These are phyloP conservation scores for Trichomonas tenax DNA, from an alignment of 208 protist species.

Conservation along the genomic window DNA sequence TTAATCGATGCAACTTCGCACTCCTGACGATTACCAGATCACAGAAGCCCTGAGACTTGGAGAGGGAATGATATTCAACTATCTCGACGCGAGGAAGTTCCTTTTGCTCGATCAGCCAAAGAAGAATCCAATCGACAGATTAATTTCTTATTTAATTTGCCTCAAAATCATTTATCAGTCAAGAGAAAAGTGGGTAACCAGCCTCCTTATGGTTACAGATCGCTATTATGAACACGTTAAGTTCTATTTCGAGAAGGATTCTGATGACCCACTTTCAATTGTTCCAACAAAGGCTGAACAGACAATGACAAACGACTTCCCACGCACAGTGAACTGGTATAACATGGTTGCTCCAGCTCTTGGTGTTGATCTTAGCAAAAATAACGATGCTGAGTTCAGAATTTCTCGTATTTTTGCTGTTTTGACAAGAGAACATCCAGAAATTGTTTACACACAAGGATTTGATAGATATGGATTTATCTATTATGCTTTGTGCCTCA, in stretches of 20 bases:
- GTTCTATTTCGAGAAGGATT: neutral
- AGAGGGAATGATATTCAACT: neutral
- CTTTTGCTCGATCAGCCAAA: neutral
- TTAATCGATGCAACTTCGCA: neutral
- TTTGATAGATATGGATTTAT: neutral
- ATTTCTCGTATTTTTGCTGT: neutral
- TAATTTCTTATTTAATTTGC: neutral
- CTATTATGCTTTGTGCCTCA: neutral
- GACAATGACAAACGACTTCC: neutral
- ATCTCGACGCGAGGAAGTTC: neutral
- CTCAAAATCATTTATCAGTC: neutral
- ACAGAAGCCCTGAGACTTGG: neutral
- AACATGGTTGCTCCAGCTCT: neutral
- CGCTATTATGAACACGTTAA: neutral
- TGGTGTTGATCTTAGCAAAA: neutral
- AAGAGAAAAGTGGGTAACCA: neutral
- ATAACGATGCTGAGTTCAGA: neutral
- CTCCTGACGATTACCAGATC: neutral
- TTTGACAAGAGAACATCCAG: neutral
- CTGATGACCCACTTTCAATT: neutral
- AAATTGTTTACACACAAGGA: neutral
- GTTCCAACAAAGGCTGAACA: neutral
- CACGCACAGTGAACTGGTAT: neutral
- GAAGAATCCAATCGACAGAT: neutral
- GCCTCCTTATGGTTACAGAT: neutral